phyloP scores from a whole-genome alignment of 108 stramenopile species.

The Cyclostephanos tholiformis region DNA sequence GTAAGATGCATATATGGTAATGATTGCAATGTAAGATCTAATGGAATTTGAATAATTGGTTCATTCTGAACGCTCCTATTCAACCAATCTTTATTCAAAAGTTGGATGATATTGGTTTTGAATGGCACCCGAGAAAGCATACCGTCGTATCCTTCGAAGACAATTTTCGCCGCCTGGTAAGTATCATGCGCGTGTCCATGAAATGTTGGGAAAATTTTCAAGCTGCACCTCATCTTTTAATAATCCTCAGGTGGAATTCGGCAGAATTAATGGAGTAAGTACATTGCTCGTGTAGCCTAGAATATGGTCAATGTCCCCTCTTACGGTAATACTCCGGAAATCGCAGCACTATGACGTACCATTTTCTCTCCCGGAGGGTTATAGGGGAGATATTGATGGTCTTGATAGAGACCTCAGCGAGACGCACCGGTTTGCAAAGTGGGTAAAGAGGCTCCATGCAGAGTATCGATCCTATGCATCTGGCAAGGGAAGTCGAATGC shows the following conservation, averaged over 20 bases:
- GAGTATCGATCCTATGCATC: slow-evolving; percentile 18
- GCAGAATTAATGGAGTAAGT: slow-evolving; percentile 2
- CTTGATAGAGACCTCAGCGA: slow-evolving; percentile 16
- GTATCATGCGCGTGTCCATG: not conserved
- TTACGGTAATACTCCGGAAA: too few species aligned
- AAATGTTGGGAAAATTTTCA: too few species aligned
- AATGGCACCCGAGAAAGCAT: slow-evolving; percentile 26
- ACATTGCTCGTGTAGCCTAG: too few species aligned
- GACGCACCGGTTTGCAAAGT: slow-evolving; percentile 23
- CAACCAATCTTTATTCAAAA: not conserved
- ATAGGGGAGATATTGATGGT: not conserved
- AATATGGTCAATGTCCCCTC: too few species aligned
- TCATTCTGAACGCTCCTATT: not conserved
- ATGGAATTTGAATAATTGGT: too few species aligned
- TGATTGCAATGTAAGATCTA: not conserved
- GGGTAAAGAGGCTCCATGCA: slow-evolving; percentile 25
- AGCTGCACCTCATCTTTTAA: not conserved
- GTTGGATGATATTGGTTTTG: slow-evolving; percentile 20
- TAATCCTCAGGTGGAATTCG: slow-evolving; percentile 15
- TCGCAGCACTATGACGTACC: slow-evolving; percentile 20
- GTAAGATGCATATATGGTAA: slow-evolving; percentile 10
- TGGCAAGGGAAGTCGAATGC: slow-evolving; percentile 24
- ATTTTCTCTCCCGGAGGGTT: slow-evolving; percentile 6
- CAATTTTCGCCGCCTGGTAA: slow-evolving; percentile 17
- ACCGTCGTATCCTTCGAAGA: slow-evolving; percentile 22